Evolutionary conservation across 306 rosid species (phyloP).

Genomic region (Quillaja saponaria): DNA sequence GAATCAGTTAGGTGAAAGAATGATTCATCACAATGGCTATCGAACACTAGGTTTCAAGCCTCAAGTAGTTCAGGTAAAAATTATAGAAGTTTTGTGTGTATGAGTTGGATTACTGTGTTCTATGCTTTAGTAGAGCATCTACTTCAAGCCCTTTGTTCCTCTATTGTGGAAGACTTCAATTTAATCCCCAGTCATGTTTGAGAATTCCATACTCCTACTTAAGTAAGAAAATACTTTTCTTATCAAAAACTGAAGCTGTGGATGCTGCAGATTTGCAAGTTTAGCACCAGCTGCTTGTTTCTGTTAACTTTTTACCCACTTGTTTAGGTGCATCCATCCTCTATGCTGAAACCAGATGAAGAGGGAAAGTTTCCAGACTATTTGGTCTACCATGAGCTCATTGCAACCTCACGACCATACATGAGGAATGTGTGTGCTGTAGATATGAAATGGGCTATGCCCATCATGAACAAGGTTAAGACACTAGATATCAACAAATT

Average conservation of each 20-base stretch:
- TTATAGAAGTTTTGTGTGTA: conserved; percentile 14
- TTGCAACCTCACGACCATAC: conserved; percentile 82
- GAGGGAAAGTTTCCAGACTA: conserved; percentile 86
- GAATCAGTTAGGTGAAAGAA: conserved; percentile 95
- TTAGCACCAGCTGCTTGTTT: conserved; percentile 16
- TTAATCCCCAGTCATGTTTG: conserved; percentile 7
- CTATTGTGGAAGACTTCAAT: conserved; percentile 23
- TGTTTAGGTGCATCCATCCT: conserved; percentile 84
- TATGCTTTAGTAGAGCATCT: conserved; percentile 19
- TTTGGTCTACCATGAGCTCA: conserved; percentile 85
- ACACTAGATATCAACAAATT: conserved; percentile 65
- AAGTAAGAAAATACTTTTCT: no score
- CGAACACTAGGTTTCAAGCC: conserved; percentile 84
- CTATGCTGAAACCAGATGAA: conserved; percentile 63
- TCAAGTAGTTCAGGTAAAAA: conserved; percentile 87
- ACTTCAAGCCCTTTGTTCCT: conserved; percentile 12
- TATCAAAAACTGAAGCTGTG: no score
- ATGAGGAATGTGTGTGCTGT: conserved; percentile 82
- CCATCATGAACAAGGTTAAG: conserved; percentile 72
- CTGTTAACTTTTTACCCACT: conserved; percentile 26
- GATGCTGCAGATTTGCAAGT: conserved; percentile 21
- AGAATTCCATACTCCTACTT: conserved; percentile 14
- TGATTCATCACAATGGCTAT: conserved; percentile 93
- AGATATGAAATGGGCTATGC: conserved; percentile 70
- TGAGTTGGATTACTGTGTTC: conserved; percentile 1